phyloP scores from a whole-genome alignment of 106 monocot genomes.

The Acorus gramineus region DNA sequence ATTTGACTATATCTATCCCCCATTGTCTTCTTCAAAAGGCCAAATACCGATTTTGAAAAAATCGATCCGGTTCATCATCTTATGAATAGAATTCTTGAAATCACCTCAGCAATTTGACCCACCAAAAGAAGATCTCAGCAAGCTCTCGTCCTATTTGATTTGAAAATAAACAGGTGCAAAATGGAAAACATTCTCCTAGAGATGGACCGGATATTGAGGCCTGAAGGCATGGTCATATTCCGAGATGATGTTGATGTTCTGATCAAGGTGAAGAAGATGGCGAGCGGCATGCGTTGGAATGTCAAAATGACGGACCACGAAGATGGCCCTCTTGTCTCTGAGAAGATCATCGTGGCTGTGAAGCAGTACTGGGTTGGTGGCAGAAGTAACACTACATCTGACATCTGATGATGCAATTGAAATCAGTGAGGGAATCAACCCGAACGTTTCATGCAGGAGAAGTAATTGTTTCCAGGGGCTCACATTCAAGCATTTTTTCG shows the following conservation, averaged over 20 bases:
- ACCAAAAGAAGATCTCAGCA: too few relatives aligned
- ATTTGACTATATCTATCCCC: too few relatives aligned
- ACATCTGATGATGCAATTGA: neutral
- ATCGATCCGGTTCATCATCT: too few relatives aligned
- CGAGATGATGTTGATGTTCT: constrained; percentile 37
- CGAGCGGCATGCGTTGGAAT: constrained; percentile 44
- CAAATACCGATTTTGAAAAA: too few relatives aligned
- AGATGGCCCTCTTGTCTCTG: constrained; percentile 44
- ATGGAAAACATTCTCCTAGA: constrained; percentile 51
- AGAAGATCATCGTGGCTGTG: constrained; percentile 39
- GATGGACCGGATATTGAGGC: constrained; percentile 47
- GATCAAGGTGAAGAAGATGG: constrained; percentile 23
- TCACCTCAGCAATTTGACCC: too few relatives aligned
- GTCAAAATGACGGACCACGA: constrained; percentile 43
- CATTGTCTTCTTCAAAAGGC: too few relatives aligned
- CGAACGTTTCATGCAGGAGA: too few relatives aligned
- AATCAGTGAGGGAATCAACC: too few relatives aligned
- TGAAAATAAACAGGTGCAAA: constrained; percentile 25
- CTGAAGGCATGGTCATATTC: constrained; percentile 37
- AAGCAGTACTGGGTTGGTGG: constrained; percentile 40
- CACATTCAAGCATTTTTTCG: too few relatives aligned
- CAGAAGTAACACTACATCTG: constrained; percentile 5
- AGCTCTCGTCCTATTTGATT: neutral
- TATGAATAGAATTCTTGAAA: too few relatives aligned
- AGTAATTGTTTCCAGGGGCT: too few relatives aligned